Evolutionary conservation across 2,329 filamentous ascomycete species (phyloP).

Genomic region (Sclerotinia spermophila): DNA sequence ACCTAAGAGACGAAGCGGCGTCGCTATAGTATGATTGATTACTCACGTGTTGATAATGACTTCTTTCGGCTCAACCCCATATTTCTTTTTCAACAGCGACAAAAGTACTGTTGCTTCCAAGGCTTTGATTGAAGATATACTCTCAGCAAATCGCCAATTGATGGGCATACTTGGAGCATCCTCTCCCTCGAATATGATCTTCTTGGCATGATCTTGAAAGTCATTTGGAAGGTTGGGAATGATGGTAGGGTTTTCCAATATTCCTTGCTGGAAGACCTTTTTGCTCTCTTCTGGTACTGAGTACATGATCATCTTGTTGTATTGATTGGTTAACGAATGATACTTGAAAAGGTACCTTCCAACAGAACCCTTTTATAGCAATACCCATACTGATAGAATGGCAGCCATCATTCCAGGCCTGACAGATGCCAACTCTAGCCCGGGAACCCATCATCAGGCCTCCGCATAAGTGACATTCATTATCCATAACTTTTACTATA

Average conservation of each 20-base stretch:
- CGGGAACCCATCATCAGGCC: neutral
- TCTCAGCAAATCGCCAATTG: conserved; percentile 55
- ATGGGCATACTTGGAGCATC: conserved; percentile 47
- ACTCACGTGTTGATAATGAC: conserved; percentile 47
- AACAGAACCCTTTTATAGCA: neutral
- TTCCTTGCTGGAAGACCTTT: conserved; percentile 1
- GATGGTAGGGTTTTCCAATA: conserved; percentile 4
- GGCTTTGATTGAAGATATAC: conserved; percentile 47
- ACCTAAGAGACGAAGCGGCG: neutral
- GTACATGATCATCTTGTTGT: neutral
- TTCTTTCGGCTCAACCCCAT: conserved; percentile 40
- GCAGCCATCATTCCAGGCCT: neutral
- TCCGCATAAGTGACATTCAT: neutral
- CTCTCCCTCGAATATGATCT: conserved; percentile 44
- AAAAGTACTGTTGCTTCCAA: conserved; percentile 47
- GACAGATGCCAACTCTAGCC: neutral
- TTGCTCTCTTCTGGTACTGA: conserved; percentile 4
- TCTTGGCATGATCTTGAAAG: neutral
- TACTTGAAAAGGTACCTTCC: neutral
- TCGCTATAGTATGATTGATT: neutral
- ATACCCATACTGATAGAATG: neutral
- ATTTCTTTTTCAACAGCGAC: conserved; percentile 45
- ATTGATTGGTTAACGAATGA: neutral
- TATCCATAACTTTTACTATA: neutral
- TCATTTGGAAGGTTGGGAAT: neutral